These are phyloP conservation scores for Pseudognaphalium luteoalbum DNA, from an alignment of 129 eudicot species.

Conservation along the genomic window DNA sequence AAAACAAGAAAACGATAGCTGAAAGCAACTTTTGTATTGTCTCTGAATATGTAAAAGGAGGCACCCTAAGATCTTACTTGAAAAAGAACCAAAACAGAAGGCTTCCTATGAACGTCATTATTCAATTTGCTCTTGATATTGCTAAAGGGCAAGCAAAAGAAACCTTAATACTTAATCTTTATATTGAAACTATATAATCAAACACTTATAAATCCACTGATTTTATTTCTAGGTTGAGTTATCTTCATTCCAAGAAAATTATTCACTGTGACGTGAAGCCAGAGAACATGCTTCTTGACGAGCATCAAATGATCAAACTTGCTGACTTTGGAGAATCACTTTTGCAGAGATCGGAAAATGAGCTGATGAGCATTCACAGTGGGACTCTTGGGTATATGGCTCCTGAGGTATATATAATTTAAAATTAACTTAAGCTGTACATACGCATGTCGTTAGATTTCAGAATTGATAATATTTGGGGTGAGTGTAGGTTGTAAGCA, in stretches of 20 bases:
- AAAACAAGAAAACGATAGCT: slow-evolving; percentile 16
- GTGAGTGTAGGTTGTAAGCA: slow-evolving; percentile 31
- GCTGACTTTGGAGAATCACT: slow-evolving; percentile 40
- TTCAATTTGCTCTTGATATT: slow-evolving; percentile 39
- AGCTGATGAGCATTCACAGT: slow-evolving; percentile 31
- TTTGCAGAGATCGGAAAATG: slow-evolving; percentile 29
- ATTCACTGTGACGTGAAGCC: slow-evolving; percentile 58
- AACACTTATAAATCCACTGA: background rate
- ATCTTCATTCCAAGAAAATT: slow-evolving; percentile 50
- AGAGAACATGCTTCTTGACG: slow-evolving; percentile 48
- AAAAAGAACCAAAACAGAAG: slow-evolving; percentile 29
- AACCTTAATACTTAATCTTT: background rate
- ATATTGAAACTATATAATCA: background rate
- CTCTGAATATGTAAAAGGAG: slow-evolving; percentile 38
- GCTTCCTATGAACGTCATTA: slow-evolving; percentile 28
- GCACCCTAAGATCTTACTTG: slow-evolving; percentile 36
- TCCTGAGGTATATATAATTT: slow-evolving; percentile 43
- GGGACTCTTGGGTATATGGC: slow-evolving; percentile 69
- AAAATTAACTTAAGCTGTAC: background rate
- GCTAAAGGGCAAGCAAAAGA: slow-evolving; percentile 39
- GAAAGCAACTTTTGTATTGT: slow-evolving; percentile 36
- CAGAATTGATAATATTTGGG: background rate
- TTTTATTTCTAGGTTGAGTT: slow-evolving; percentile 40
- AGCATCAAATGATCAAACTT: slow-evolving; percentile 32
- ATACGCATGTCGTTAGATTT: background rate